Evolutionary conservation across 352 stramenopile species (phyloP).

Genomic region (Paralagenidium karlingii): DNA sequence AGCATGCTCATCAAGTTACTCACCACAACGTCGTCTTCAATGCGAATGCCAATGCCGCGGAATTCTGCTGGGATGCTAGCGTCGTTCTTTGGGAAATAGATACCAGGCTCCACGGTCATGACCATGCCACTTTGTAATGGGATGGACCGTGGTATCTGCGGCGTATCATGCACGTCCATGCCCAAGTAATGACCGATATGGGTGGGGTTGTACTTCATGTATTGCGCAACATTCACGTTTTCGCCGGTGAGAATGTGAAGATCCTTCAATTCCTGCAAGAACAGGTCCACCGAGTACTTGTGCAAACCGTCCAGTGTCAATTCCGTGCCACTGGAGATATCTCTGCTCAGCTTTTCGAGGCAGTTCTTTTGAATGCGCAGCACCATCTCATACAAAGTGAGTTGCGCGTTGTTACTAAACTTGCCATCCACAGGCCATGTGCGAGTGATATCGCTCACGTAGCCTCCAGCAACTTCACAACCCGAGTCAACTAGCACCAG

Average conservation of each 20-base stretch:
- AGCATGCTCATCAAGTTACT: conserved; percentile 6
- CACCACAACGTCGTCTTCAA: conserved; percentile 80
- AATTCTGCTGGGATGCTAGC: conserved; percentile 48
- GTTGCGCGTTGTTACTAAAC: conserved; percentile 26
- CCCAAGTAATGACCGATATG: conserved; percentile 76
- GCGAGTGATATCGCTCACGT: conserved; percentile 73
- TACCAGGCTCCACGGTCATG: conserved; percentile 68
- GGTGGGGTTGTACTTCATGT: conserved; percentile 80
- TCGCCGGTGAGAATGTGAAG: conserved; percentile 45
- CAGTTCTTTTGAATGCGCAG: conserved; percentile 70
- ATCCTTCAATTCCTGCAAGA: conserved; percentile 48
- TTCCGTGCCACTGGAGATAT: conserved; percentile 26
- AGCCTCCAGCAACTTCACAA: conserved; percentile 65
- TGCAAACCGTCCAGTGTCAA: conserved; percentile 68
- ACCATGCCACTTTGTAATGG: conserved; percentile 64
- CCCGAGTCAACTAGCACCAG: conserved; percentile 77
- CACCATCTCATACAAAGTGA: conserved; percentile 58
- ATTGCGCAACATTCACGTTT: conserved; percentile 26
- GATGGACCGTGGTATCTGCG: conserved; percentile 40
- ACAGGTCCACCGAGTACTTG: conserved; percentile 52
- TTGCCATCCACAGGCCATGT: conserved; percentile 51
- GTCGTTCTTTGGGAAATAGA: conserved; percentile 75
- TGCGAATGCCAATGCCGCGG: conserved; percentile 73
- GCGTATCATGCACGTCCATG: conserved; percentile 77
- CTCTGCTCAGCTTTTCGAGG: conserved; percentile 26